These are phyloP conservation scores for Rhododendron vialii DNA, from an alignment of 148 eudicot genomes.

Conservation along the genomic window DNA sequence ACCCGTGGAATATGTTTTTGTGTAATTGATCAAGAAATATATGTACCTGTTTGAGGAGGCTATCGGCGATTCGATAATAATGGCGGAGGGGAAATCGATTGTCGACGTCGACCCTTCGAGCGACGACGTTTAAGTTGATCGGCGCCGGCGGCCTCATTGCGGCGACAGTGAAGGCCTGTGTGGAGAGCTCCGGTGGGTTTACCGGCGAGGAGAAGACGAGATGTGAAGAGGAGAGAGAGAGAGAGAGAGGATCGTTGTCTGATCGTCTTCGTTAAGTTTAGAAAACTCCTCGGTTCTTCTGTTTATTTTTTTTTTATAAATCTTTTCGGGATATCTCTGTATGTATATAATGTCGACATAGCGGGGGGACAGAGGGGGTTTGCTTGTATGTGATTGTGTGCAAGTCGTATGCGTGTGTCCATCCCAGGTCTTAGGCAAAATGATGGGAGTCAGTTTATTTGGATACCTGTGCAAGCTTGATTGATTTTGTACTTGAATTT, in stretches of 20 bases:
- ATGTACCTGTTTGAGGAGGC: conserved; percentile 79
- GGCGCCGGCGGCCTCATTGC: conserved; percentile 49
- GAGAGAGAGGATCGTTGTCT: neutral
- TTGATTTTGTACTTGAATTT: too few relatives aligned
- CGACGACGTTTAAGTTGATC: conserved; percentile 43
- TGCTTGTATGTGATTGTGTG: too few relatives aligned
- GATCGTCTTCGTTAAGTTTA: neutral
- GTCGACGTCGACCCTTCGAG: conserved; percentile 73
- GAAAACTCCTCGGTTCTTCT: neutral
- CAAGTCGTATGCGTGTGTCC: too few relatives aligned
- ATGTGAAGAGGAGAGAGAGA: neutral
- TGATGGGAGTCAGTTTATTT: too few relatives aligned
- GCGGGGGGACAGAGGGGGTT: too few relatives aligned
- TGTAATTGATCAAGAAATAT: neutral
- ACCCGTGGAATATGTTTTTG: neutral
- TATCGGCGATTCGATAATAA: conserved; percentile 90
- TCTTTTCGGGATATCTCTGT: neutral
- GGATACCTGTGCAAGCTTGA: too few relatives aligned
- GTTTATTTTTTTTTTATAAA: too few relatives aligned
- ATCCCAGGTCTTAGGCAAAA: too few relatives aligned
- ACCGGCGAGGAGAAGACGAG: neutral
- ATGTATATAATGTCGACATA: too few relatives aligned
- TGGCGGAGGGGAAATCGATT: conserved; percentile 75
- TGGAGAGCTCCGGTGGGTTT: neutral
- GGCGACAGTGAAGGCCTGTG: neutral